Percentiles rank a stretch among this genome's conserved stretches.
Conservation (phyloP, 192 early-diverging fungal genomes). For the Cladochytrium replicatum region DNA sequence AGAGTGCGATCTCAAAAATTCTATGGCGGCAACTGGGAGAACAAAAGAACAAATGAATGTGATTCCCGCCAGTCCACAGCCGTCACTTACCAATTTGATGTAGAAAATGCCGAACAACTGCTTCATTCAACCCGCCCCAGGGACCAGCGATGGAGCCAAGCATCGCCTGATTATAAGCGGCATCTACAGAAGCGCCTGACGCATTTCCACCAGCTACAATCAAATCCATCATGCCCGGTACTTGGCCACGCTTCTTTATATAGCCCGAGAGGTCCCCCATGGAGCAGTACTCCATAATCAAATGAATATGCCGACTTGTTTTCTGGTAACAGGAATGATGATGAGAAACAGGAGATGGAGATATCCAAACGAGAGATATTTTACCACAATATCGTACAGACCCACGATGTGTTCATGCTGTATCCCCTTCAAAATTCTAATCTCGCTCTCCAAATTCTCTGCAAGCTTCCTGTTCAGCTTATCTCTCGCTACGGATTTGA, state of each 20-base stretch:
- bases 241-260: slow-evolving; percentile 55
- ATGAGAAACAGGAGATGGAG: too few relatives aligned
- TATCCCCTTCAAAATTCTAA: slow-evolving; percentile 79
- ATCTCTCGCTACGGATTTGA: slow-evolving; percentile 81
- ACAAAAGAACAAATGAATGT: too few relatives aligned
- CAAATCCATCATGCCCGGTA: neutral
- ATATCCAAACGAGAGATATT: too few relatives aligned
- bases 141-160: slow-evolving; percentile 31
- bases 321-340: slow-evolving; percentile 41
- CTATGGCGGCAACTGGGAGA: slow-evolving; percentile 70
- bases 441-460: slow-evolving; percentile 93
- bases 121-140: slow-evolving; percentile 70
- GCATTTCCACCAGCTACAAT: too few relatives aligned
- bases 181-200: too few relatives aligned
- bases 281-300: slow-evolving; percentile 97
- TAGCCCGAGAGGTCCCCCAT: slow-evolving; percentile 86
- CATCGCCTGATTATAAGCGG: too few relatives aligned
- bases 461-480: slow-evolving; percentile 85
- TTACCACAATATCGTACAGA: slow-evolving; percentile 81
- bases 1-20: slow-evolving; percentile 73
- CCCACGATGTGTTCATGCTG: slow-evolving; percentile 80
- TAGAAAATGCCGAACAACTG: slow-evolving; percentile 75
- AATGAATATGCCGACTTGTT: slow-evolving; percentile 84
- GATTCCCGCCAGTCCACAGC: neutral
- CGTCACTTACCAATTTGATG: slow-evolving; percentile 60